A percentile compares a stretch with the other conserved stretches of the same genome.
Conservation (phyloP, 1,284 basidiomycete species). For the Heliocybe sulcata region DNA sequence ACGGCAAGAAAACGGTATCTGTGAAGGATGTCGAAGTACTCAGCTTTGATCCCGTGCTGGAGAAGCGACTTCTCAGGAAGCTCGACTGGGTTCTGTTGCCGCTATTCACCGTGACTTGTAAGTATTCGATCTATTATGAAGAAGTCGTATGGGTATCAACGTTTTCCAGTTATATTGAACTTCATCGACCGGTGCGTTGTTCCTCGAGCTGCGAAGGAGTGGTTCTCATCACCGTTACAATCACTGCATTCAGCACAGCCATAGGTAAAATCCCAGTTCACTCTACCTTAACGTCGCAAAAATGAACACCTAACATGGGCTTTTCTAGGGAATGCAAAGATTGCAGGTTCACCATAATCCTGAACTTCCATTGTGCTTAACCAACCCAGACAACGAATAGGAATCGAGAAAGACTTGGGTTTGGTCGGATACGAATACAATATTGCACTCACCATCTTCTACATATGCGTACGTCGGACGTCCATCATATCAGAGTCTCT, state of each 20-base stretch:
- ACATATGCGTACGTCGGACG: conserved; percentile 8
- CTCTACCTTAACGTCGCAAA: neutral
- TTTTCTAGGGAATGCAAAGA: neutral
- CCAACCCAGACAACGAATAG: conserved; percentile 12
- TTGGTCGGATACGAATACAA: conserved; percentile 37
- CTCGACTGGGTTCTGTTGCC: conserved; percentile 29
- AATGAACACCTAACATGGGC: neutral
- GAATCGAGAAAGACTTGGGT: conserved; percentile 35
- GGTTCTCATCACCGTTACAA: neutral
- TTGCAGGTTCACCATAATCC: neutral
- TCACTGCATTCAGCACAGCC: conserved; percentile 14
- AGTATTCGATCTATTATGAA: neutral
- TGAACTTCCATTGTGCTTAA: neutral
- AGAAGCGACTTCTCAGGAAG: conserved; percentile 27
- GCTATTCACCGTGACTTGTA: conserved; percentile 33
- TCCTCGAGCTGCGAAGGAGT: neutral
- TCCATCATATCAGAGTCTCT: conserved; percentile 18
- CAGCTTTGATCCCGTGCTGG: conserved; percentile 18
- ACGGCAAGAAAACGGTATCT: neutral
- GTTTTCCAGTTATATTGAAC: conserved; percentile 26
- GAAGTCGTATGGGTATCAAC: neutral
- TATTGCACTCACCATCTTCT: conserved; percentile 20
- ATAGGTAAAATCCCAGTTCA: conserved; percentile 13
- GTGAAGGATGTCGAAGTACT: neutral
- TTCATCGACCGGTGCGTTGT: conserved; percentile 29